phyloP scores from a whole-genome alignment of 2,329 filamentous ascomycete genomes.

The Epichloe coenophiala region DNA sequence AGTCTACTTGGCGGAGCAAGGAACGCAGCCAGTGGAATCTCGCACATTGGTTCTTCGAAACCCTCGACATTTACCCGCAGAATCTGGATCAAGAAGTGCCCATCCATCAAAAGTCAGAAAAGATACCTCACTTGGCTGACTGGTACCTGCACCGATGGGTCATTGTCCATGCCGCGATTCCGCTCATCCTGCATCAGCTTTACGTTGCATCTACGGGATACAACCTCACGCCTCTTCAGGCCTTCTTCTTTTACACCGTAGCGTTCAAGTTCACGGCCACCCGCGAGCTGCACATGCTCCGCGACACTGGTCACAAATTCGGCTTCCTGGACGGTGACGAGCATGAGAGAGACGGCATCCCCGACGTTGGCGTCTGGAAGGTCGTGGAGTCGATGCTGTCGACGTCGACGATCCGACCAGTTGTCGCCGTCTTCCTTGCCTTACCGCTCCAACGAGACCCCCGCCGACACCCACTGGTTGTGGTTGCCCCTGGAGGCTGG shows the following conservation, averaged over 20 bases:
- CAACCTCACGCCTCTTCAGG: conserved; percentile 4
- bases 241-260: conserved; percentile 1
- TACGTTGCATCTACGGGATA: conserved; percentile 3
- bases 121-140: conserved; percentile 1
- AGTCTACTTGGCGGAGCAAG: conserved; percentile 5
- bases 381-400: background rate
- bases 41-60: conserved; percentile 4
- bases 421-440: conserved; percentile 2
- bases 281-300: conserved; percentile 2
- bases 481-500: conserved; percentile 2
- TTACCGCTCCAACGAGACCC: background rate
- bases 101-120: conserved; percentile 3
- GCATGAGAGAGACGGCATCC: conserved; percentile 5
- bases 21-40: conserved; percentile 4
- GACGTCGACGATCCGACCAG: conserved; percentile 2
- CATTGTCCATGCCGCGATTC: conserved; percentile 2
- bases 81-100: conserved; percentile 3
- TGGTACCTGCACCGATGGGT: conserved; percentile 5
- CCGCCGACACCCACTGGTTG: background rate
- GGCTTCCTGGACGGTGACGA: conserved; percentile 6
- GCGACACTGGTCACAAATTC: background rate
- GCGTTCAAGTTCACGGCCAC: conserved; percentile 4
- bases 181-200: conserved; percentile 3
- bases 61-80: background rate
- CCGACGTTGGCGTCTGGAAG: conserved; percentile 2